Evolutionary conservation across 1,284 basidiomycete species (phyloP), one percentile per base, ranked within the genome.

Genomic region (Entoloma clypeatum): DNA sequence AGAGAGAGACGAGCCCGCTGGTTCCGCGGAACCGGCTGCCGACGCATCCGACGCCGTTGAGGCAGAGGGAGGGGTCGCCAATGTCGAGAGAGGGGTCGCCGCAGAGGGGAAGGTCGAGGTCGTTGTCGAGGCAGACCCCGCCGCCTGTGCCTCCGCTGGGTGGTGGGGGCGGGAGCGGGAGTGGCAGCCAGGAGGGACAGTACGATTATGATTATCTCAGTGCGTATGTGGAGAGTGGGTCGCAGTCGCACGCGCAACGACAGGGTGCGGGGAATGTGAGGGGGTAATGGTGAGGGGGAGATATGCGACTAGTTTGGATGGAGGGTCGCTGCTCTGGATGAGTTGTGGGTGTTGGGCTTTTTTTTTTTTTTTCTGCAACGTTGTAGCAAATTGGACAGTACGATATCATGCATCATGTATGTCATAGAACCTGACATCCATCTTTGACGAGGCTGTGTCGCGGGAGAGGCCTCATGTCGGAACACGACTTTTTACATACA

Each of bases 181-280:
- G 37, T 57, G 47, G 58, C 54, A 34, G 53, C 49, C 2, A 56
- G 52, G 31, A 69, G 67, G 0, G 75, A 75, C n/a, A n/a, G 5
- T 75, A 75, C 1, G 61, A 69, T 3, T 79, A 72, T 51, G 79
- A 81, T 54, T 79, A 81, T 51, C 64, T 77, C 34, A 66, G 66
- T 33, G 76, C 73, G 13, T 81, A 83, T 59, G 61, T 67, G 35
- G 62, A 68, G 33, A 39, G 53, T 23, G 49, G 46, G 32, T 50
- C 42, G 40, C 53, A 45, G 21, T 39, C 31, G 2, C n/a, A n/a
- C 27, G 10, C 32, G 27, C 14, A 14, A 8, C n/a, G 23, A 33
- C 11, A 17, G 31, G 17, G 18, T 25, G n/a, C 21, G 23, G 18
- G 36, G 41, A 25, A 47, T 48, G 18, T 53, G 51, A 39, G 49